Base-by-base conservation (phyloP, 176 grass and related monocot genomes). In the Neostapfia colusana region DNA sequence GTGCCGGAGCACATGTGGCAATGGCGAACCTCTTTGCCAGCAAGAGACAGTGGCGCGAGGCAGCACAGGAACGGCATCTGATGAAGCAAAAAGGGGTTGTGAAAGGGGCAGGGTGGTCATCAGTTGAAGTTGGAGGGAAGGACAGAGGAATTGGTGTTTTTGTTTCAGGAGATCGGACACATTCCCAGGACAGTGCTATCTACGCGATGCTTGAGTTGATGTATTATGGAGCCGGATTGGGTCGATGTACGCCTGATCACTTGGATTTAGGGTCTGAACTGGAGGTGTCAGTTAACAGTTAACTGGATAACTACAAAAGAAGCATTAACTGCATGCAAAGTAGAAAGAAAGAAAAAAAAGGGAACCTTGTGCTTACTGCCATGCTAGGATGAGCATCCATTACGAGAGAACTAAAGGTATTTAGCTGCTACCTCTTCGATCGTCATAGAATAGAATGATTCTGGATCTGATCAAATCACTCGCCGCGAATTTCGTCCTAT, bases 51-150 rank as follows among this genome's bases (percentile, higher is more conserved):
- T 93, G 91, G 85, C 63, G 12, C 23, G 85, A 90, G 50, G 88
- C 82, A 17, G 85, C 85, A 2, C 81, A 82, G 34, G 91, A 93
- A 67, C 67, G 87, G 49, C 69, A 70, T 75, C 45, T 56, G 77
- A 89, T 89, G 79, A 89, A 82, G 69, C 72, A 85, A 85, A 90
- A 88, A 83, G 85, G 91, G 75, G 56, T 90, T 73, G 65, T 81
- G 60, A 93, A 93, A 78, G 88, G 76, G 4, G 69, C 79, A 38
- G 91, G 88, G 24, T 93, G 83, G 87, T 93, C 91, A 42, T 93
- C 75, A 42, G 60, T 88, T 0, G 61, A 73, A n/a, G 86, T 89
- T 46, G 80, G 90, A 75, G 70, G 83, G 21, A 66, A 73, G 7
- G 71, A 72, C 17, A 79, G 74, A 17, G 86, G 79, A 13, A 67